Evolutionary conservation across 2,329 filamentous ascomycete genomes (phyloP).

Genomic region (Pestalotiopsis sp.): DNA sequence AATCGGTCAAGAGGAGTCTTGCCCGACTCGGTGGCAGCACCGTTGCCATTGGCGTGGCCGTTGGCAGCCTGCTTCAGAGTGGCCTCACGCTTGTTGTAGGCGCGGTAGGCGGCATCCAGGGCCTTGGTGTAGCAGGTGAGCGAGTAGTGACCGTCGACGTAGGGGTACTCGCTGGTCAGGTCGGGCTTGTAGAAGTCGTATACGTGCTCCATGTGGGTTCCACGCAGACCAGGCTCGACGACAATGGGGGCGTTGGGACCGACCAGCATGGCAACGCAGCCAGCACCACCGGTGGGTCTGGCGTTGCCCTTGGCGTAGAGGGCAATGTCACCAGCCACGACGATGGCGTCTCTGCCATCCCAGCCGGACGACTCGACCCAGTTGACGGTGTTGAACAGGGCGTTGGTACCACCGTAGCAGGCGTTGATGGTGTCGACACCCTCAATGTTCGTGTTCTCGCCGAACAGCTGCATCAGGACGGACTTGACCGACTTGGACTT

Average conservation of each 20-base stretch:
- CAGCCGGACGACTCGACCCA: constrained; percentile 87
- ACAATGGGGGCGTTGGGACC: constrained; percentile 78
- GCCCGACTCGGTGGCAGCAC: constrained; percentile 58
- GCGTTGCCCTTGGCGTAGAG: constrained; percentile 84
- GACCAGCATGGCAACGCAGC: constrained; percentile 77
- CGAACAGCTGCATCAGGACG: constrained; percentile 84
- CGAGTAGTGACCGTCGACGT: constrained; percentile 84
- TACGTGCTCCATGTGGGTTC: constrained; percentile 79
- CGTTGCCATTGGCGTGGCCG: constrained; percentile 54
- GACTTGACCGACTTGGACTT: constrained; percentile 93
- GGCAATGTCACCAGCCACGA: constrained; percentile 81
- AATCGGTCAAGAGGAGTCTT: constrained; percentile 77
- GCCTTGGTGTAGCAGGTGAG: constrained; percentile 81
- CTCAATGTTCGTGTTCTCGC: constrained; percentile 82
- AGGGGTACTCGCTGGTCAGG: constrained; percentile 83
- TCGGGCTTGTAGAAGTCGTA: constrained; percentile 94
- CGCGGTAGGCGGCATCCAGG: constrained; percentile 79
- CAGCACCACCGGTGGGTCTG: constrained; percentile 79
- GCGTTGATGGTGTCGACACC: constrained; percentile 83
- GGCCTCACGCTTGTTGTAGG: constrained; percentile 75
- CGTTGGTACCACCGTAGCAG: constrained; percentile 86
- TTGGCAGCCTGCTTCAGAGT: constrained; percentile 51
- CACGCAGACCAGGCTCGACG: constrained; percentile 77
- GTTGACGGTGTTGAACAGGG: constrained; percentile 81
- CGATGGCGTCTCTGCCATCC: constrained; percentile 82